These are phyloP conservation scores for Saccharomycopsis amapae DNA, from an alignment of 805 yeast species.

Conservation along the genomic window DNA sequence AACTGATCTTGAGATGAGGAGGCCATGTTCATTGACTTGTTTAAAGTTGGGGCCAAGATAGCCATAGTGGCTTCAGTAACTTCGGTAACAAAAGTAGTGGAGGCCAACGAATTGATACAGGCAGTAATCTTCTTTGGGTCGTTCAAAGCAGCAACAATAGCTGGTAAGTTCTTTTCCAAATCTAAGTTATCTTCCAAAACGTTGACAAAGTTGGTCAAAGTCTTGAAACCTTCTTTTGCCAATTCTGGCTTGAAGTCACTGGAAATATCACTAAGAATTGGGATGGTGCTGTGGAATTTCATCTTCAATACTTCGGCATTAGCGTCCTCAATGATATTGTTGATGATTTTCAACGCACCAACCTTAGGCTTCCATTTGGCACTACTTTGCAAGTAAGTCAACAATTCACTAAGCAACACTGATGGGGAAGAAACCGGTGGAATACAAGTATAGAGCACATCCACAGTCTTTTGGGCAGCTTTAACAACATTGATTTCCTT, in stretches of 20 bases:
- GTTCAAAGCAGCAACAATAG: conserved; percentile 81
- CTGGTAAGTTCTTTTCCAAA: conserved; percentile 74
- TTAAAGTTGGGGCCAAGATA: conserved; percentile 83
- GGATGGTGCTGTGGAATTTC: conserved; percentile 71
- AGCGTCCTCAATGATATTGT: conserved; percentile 66
- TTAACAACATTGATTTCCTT: conserved; percentile 82
- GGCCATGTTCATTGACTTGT: conserved; percentile 78
- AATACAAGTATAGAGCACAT: conserved; percentile 58
- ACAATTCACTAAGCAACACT: conserved; percentile 54
- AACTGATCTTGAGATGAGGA: conserved; percentile 92
- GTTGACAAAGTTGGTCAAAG: conserved; percentile 64
- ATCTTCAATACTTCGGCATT: conserved; percentile 82
- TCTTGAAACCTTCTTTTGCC: conserved; percentile 72
- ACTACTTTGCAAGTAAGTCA: conserved; percentile 62
- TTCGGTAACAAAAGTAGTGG: conserved; percentile 96
- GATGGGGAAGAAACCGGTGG: conserved; percentile 75
- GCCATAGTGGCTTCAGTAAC: conserved; percentile 95
- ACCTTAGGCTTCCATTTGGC: conserved; percentile 92
- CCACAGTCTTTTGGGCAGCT: conserved; percentile 76
- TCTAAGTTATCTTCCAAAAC: conserved; percentile 83
- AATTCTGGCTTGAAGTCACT: conserved; percentile 97
- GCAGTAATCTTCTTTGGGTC: conserved; percentile 84
- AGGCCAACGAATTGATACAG: conserved; percentile 81
- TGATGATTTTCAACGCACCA: conserved; percentile 68
- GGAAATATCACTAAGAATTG: conserved; percentile 79